Evolutionary conservation across 2,329 filamentous ascomycete genomes (phyloP), one percentile per base, ranked within the genome.

Genomic region (Ascochyta pisi): DNA sequence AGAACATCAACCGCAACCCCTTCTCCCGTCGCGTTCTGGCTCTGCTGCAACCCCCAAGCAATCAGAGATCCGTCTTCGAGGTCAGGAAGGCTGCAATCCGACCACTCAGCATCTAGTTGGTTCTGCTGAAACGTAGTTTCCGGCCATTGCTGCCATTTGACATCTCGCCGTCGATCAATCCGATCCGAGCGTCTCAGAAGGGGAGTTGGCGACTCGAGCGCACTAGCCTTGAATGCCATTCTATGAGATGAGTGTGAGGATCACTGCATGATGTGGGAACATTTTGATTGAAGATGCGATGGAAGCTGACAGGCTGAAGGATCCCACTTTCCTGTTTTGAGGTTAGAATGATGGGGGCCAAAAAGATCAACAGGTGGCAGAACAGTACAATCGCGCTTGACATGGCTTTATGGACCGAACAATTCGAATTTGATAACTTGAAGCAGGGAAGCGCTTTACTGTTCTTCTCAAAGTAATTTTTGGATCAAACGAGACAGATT

Each of bases 301-400:
- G 26, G 0, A 40, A 29, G 50, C 42, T 52, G 50, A 45, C 2
- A 29, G 23, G 19, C 31, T 29, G 44, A 15, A 22, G 34, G 24
- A 13, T 19, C 10, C 10, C 27, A 35, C 41, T 23, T 52, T 45
- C 35, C 50, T 46, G 13, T 34, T 35, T n/a, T n/a, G 22, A 26
- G 50, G 13, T 22, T 52, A 52, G 50, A n/a, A 15, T 16, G 42
- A n/a, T 46, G 41, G 50, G 50, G 50, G 50, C 41, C 33, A 35
- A 35, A 50, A 50, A n/a, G 27, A 12, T 31, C 12, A 13, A 12
- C 29, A 31, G 13, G 10, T 31, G 12, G 9, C 29, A 4, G 29
- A 15, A 15, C 29, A 4, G 6, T 13, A 6, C 29, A 10, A 31
- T 31, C 29, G 10, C 12, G 9, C 13, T 31, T 1, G 5, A 15